Evolutionary conservation across 2,329 filamentous ascomycete species (phyloP), one percentile per base, ranked within the genome.

Genomic region (Penicillium sp.): DNA sequence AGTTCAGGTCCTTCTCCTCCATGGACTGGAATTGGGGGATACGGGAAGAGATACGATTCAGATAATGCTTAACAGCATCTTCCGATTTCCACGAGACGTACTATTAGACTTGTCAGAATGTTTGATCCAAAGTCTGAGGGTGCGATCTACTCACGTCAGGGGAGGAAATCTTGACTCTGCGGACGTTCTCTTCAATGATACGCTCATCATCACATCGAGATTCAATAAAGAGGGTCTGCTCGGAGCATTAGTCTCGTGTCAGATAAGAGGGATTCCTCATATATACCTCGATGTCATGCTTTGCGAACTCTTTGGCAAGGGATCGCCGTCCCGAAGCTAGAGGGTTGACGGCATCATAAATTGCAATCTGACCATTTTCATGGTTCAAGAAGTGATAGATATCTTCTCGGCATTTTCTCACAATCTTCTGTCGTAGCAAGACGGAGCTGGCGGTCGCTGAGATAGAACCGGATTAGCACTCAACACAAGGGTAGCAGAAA

Each of bases 1-100:
- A 99, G 72, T 97, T 96, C 59, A 99, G 82, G 62, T 97, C 92
- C 29, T 83, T 82, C 73, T 99, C 94, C 66, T 92, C 84, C 92
- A 99, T 97, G 1, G 91, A 96, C 77, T 99, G 92, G 65, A 96
- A 99, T 55, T 93, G 88, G 18, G 94, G 94, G 56, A 99, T 99
- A 64, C 94, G 91, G 65, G 90, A 88, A 59, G 91, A 87, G 69
- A 99, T 97, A 47, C 94, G 87, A 59, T 87, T 85, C 38, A 99
- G 83, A 68, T 99, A 99, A 66, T 97, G 86, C 67, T 90, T 88
- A 29, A 96, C 92, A 3, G 94, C 94, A 69, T 96, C 92, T 60
- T 96, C 89, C 11, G 92, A 88, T 39, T 90, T 86, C 93, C 96
- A 97, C 40, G 89, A 91, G 58, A 90, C 83, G 69, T 97, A 99